Conservation (phyloP, 768 basidiomycete species). For the Coprinopsis cinerea region DNA sequence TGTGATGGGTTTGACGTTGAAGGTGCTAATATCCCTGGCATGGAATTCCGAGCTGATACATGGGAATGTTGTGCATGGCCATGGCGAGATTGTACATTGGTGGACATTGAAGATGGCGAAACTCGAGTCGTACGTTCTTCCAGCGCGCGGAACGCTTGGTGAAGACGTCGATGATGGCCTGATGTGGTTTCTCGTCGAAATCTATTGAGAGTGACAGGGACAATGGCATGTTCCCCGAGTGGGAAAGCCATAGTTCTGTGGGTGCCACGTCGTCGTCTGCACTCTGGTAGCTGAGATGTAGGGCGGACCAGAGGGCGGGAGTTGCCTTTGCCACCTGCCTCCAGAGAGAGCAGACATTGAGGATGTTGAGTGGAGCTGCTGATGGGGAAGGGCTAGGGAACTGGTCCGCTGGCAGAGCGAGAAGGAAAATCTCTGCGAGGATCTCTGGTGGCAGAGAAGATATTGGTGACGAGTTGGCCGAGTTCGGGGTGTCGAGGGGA, state of each 20-base stretch:
- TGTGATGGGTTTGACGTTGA: constrained; percentile 25
- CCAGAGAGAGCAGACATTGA: constrained; percentile 24
- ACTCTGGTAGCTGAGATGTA: constrained; percentile 28
- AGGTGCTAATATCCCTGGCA: constrained; percentile 25
- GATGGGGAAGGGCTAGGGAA: constrained; percentile 21
- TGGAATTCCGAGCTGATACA: constrained; percentile 28
- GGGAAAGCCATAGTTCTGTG: constrained; percentile 22
- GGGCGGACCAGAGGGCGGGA: constrained; percentile 23
- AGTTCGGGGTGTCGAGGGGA: background rate
- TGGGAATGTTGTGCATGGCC: constrained; percentile 20
- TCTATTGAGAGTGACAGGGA: constrained; percentile 26
- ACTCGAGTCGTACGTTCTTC: constrained; percentile 28
- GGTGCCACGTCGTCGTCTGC: constrained; percentile 21
- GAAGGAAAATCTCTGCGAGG: constrained; percentile 24
- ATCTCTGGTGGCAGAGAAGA: constrained; percentile 24
- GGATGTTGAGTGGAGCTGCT: constrained; percentile 24
- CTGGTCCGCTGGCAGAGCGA: constrained; percentile 20
- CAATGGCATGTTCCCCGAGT: constrained; percentile 21
- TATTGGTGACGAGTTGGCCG: constrained; percentile 15
- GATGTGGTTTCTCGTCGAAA: constrained; percentile 26
- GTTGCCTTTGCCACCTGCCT: constrained; percentile 21
- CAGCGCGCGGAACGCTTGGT: constrained; percentile 24
- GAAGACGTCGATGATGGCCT: constrained; percentile 25
- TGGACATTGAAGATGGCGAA: constrained; percentile 26
- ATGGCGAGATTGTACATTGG: constrained; percentile 25